Base-by-base conservation (phyloP, 495 filamentous ascomycete genomes). In the Podospora comata region DNA sequence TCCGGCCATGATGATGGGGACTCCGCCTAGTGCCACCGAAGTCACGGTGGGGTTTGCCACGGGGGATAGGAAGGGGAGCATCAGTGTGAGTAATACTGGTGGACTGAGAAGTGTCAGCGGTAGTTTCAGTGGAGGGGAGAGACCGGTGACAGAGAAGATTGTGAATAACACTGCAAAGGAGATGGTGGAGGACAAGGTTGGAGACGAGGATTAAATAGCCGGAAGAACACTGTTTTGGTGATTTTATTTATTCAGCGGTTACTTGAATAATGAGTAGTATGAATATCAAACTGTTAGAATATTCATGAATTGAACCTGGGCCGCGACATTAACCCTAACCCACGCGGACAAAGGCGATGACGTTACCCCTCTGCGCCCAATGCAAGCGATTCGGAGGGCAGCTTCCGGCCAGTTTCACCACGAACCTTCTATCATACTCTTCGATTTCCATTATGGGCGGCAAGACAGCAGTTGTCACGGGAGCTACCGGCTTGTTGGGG, bases 401-500 rank as follows among this genome's bases (percentile, higher is more conserved):
- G 20, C 39, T 48, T 48, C 39, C 39, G 39, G 13, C 39, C 39
- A 48, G 39, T 11, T 48, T 48, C 39, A 48, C 39, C 39, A 48
- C 39, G 39, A 48, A 13, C 15, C 18, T 34, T 54, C 16, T 44
- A 30, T 2, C 7, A 16, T 11, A 48, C 15, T 48, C 15, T 48
- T 9, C 9, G 39, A 48, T 11, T 16, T n/a, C 28, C 2, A 64
- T 44, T 26, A 77, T 76, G 74, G 56, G 60, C 32, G 53, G 32
- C n/a, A 80, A 77, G 60, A 89, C 85, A 48, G 92, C 84, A 53
- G 83, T 97, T 23, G 81, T 97, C 60, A 97, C 94, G 28, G 94
- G 94, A 48, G 94, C 91, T 56, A 94, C 87, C 53, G 94, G 94
- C 58, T 83, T 95, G 2, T 85, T 97, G 7, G 94, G 94, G 39